Base-by-base conservation (phyloP, 768 basidiomycete species). In the Collybia sordida region DNA sequence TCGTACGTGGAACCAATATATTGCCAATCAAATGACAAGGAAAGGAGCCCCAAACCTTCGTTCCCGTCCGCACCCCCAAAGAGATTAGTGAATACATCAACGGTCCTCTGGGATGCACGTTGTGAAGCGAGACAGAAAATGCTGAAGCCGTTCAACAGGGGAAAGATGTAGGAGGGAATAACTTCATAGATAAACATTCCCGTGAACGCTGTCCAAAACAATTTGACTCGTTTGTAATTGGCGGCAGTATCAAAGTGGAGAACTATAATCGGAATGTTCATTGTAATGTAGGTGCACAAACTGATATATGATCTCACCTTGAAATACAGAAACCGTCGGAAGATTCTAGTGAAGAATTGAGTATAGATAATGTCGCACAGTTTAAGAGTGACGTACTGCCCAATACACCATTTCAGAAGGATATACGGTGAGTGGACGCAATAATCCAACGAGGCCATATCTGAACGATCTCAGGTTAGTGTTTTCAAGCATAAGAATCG, bases 61-160 rank as follows among this genome's bases (percentile, higher is more conserved):
- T 88, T 88, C 23, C 77, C 83, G 28, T 79, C 72, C 2, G 78
- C 68, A 4, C 87, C 87, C 23, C 87, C 87, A 51, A 88, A 87
- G 0, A 88, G 56, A 45, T 82, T 80, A 3, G 83, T 85, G 58
- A 85, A 75, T 14, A 79, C 59, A 51, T 81, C 65, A 23, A 72
- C 66, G 4, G 78, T 71, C 6, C 57, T 70, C 37, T 72, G 63
- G 2, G 75, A 68, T 0, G 72, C 71, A 28, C 69, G 68, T 56
- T 80, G 81, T 3, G 77, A 80, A 2, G 84, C 74, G 36, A 87
- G 68, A 54, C 86, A 87, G 61, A 85, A 74, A 37, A 83, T 67
- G 56, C 70, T 83, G 63, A 85, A 55, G 14, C 82, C 82, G 50
- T 82, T 84, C 23, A 85, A 68, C 19, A 86, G 65, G 0, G 85